Base-by-base conservation (phyloP, 2,329 filamentous ascomycete genomes). In the Lecanosticta acicola region DNA sequence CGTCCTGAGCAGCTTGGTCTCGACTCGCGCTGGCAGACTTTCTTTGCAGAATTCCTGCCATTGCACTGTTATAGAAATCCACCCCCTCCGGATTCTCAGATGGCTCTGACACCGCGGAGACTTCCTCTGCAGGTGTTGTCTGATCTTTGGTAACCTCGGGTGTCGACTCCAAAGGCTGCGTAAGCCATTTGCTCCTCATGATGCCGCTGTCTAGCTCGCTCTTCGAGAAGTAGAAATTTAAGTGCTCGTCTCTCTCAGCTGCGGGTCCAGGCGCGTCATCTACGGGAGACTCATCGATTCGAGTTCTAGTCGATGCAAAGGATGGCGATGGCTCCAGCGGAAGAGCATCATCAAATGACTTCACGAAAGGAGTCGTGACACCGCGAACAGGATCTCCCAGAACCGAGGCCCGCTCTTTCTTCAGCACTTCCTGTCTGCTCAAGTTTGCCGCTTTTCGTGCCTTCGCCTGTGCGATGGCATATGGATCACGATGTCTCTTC, bases 381-480 rank as follows among this genome's bases (percentile, higher is more conserved):
- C 91, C 93, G 58, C 83, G 78, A 53, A 98, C 74, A 1, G 89
- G 86, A 66, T 94, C 80, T 41, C 91, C 91, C 55, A 84, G 74
- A 37, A 75, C 75, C 38, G 75, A 75, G 48, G 79, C 74, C 48
- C 87, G 81, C 62, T 82, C 73, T 53, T 79, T 71, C 49, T 80
- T 68, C 45, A 97, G 77, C 52, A 81, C 80, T 51, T 79, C 75
- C 60, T 84, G 87, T 41, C 87, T 81, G 61, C 84, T 79, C 37
- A 91, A 66, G 63, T 95, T 94, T 55, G 85, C 87, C 9, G 84
- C 81, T 68, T 91, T 94, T 51, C 87, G 83, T 64, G 89, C 87
- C 60, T 85, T 80, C 24, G 87, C 83, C 68, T 94, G 87, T 2
- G 84, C 84, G 68, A 85, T 79, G 49, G 83, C 76, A 64, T 94